These are phyloP conservation scores for Bryopsis sp. DNA, from an alignment of 139 green algal genomes.

Conservation along the genomic window DNA sequence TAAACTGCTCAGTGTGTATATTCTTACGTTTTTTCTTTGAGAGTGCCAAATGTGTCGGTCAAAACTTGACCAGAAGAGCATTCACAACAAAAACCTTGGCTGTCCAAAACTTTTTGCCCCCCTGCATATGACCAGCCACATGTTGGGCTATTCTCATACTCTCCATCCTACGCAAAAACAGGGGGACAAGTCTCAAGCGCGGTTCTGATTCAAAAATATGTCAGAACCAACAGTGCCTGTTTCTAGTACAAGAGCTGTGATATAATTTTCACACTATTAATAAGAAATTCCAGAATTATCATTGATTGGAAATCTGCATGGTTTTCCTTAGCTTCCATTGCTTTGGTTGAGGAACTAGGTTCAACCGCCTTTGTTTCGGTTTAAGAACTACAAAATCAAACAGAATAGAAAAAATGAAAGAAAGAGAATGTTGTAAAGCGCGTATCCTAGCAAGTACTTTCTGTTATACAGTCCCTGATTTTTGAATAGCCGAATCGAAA, in stretches of 20 bases:
- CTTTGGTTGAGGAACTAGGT: no score
- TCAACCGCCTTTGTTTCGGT: no score
- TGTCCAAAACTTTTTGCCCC: constrained; percentile 31
- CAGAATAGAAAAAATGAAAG: no score
- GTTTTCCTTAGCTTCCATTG: no score
- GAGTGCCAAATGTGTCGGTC: constrained; percentile 42
- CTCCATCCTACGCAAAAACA: constrained; percentile 30
- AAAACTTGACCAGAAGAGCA: constrained; percentile 40
- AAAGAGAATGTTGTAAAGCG: neutral
- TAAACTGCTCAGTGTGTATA: neutral
- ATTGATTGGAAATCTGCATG: no score
- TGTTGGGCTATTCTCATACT: constrained; percentile 37
- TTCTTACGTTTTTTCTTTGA: constrained; percentile 40
- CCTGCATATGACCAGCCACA: constrained; percentile 56
- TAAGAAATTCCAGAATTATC: no score
- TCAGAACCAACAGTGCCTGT: neutral
- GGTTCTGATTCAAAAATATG: neutral
- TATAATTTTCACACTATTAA: no score
- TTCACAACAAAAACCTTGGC: constrained; percentile 71
- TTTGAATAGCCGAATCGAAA: neutral
- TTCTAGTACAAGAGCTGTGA: no score
- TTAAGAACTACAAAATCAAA: no score
- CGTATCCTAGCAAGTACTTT: no score
- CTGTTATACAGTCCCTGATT: no score
- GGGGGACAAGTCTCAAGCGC: no score